These are phyloP conservation scores for Conidiobolus incongruus DNA, from an alignment of 371 early-diverging fungal genomes.

Conservation along the genomic window DNA sequence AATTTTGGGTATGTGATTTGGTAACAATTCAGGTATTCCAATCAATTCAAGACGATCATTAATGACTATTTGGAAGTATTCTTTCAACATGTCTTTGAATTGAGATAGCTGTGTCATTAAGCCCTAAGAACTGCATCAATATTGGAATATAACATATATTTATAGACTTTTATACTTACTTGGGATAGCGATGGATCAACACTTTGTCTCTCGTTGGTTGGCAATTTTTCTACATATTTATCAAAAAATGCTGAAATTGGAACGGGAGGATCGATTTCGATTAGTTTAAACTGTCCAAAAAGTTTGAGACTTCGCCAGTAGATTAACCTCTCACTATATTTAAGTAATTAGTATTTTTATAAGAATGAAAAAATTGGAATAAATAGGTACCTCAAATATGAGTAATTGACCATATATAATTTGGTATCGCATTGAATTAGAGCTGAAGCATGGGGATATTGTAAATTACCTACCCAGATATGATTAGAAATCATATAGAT, in stretches of 20 bases:
- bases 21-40: slow-evolving; percentile 51
- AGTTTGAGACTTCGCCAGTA: too few relatives aligned
- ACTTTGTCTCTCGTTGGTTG: too few relatives aligned
- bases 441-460: too few relatives aligned
- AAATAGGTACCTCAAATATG: slow-evolving; percentile 27
- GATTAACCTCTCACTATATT: too few relatives aligned
- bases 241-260: slow-evolving; percentile 34
- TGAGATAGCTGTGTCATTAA: too few relatives aligned
- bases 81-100: slow-evolving; percentile 69
- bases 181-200: too few relatives aligned
- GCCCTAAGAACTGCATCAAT: not conserved
- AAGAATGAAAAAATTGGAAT: too few relatives aligned
- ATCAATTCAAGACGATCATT: slow-evolving; percentile 29
- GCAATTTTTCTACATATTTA: slow-evolving; percentile 37
- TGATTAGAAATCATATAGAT: slow-evolving; percentile 50
- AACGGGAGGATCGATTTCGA: slow-evolving; percentile 30
- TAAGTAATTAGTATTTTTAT: too few relatives aligned
- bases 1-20: slow-evolving; percentile 51
- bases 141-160: not conserved
- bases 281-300: too few relatives aligned
- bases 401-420: slow-evolving; percentile 58
- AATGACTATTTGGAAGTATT: slow-evolving; percentile 61
- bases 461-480: slow-evolving; percentile 76
- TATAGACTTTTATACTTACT: not conserved
- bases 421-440: slow-evolving; percentile 64